Evolutionary conservation across 495 filamentous ascomycete genomes (phyloP), one percentile per base, ranked within the genome.

Genomic region (Penicillium soppii): DNA sequence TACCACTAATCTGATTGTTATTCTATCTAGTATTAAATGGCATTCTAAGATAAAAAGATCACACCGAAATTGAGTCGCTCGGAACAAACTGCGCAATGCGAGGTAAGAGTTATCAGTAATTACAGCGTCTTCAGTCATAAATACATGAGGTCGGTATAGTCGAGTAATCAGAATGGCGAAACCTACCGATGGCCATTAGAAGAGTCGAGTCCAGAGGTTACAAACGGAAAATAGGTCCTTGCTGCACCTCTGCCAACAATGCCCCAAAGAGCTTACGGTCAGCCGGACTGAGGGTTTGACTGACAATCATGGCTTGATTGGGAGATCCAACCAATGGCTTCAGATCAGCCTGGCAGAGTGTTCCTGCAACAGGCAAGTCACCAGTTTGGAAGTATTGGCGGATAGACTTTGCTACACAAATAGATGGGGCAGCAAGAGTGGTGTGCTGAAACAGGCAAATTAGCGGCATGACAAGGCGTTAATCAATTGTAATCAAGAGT

Each of bases 341-440:
- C 6, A 68, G 12, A 21, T 72, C 65, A 12, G 63, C 64, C 16
- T 73, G 42, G 43, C 81, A 82, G 1, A 77, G 37, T 0, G 70
- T 77, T 3, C 65, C 73, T 1, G 61, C 47, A 0, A 50, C 46
- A 2, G 78, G 80, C 1, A 82, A 60, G 9, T 53, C 66, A 1
- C 80, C 78, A 13, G 70, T 69, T 7, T 67, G 63, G 65, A 80
- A 82, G 47, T 80, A 82, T 4, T 54, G 61, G 19, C 70, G 72
- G 8, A 77, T 74, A 4, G 48, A 52, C 23, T 64, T 70, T 27
- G 68, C 70, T 1, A 72, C 65, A 54, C 80, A 83, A 15, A 71
- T 45, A 0, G 79, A 82, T 5, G 76, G 77, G 4, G 67, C 68
- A 3, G 68, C 70, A 13, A 78, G 36, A 10, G 69, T 73, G 7